Evolutionary conservation across 306 rosid genomes (phyloP), one percentile per base, ranked within the genome.

Genomic region (Dryas octopetala): DNA sequence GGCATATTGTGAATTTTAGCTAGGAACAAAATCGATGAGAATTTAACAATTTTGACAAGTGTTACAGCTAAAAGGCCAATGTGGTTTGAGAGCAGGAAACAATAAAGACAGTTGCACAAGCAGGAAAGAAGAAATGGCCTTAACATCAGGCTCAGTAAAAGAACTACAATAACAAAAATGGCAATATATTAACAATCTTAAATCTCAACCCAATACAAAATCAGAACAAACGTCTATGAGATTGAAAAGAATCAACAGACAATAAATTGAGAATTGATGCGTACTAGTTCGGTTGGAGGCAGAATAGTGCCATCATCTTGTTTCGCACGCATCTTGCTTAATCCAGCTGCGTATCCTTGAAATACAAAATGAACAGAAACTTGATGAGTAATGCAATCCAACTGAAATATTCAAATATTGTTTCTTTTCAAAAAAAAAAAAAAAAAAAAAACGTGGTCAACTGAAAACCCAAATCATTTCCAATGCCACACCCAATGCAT

Each of bases 241-340:
- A 15, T 1, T 62, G 48, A 15, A n/a, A 14, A 62, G 48, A 62
- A 62, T 7, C 67, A 62, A 23, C 23, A 32, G 38, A 32, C 38
- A 32, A 32, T 32, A 32, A 3, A 9, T 48, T 16, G 5, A 0
- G 0, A 32, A 41, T 8, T 41, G 13, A 50, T 4, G 4, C 47
- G 0, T 19, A 80, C 84, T 80, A 75, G 68, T 12, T 80, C 79
- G 6, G 6, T 53, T 0, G 60, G 52, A 61, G 70, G 71, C 75
- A 44, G 48, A 40, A 50, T 44, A n/a, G 57, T 11, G 47, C 62
- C 83, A 66, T 23, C 23, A 23, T 55, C 83, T 58, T 23, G 70
- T 51, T 60, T 44, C 26, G 38, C 83, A 52, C 58, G 71, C 83
- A 80, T 80, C 66, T 79, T 15, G 64, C 59, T 68, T 49, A 16